A percentile compares a stretch with the other conserved stretches of the same genome.
Conservation (phyloP, 192 early-diverging fungal genomes). For the Gaertneriomyces semiglobifer region DNA sequence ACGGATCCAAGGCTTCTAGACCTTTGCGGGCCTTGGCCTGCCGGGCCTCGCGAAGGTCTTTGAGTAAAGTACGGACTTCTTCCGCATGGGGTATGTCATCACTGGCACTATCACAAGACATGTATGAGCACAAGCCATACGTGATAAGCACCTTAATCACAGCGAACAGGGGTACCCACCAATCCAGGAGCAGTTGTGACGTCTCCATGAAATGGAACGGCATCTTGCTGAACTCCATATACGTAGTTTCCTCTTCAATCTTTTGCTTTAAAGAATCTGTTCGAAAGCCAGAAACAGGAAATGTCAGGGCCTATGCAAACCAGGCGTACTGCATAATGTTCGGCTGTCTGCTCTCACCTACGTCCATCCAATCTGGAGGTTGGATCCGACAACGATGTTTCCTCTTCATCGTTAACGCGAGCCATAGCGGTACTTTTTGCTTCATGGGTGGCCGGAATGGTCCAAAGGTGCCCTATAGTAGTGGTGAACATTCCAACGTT, state of each 20-base stretch:
- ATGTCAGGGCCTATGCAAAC: not conserved
- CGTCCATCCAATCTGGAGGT: constrained; percentile 77
- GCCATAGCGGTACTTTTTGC: constrained; percentile 80
- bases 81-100: constrained; percentile 81
- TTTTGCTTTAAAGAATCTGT: constrained; percentile 61
- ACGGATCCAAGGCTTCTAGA: constrained; percentile 60
- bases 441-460: constrained; percentile 78
- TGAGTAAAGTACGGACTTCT: constrained; percentile 67
- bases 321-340: not conserved
- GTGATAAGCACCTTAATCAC: not conserved
- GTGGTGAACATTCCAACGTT: too few relatives aligned
- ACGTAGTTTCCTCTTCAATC: constrained; percentile 64
- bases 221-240: constrained; percentile 60
- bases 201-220: constrained; percentile 83
- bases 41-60: constrained; percentile 79
- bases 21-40: constrained; percentile 75
- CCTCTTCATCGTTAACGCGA: constrained; percentile 78
- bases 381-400: constrained; percentile 77
- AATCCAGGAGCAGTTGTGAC: constrained; percentile 70
- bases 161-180: constrained; percentile 38
- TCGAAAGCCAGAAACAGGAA: not conserved
- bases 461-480: constrained; percentile 63
- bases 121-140: constrained; percentile 4
- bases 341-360: constrained; percentile 42
- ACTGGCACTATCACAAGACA: constrained; percentile 51